Evolutionary conservation across 1,284 basidiomycete genomes (phyloP).

Genomic region (Dichomitus squalens): DNA sequence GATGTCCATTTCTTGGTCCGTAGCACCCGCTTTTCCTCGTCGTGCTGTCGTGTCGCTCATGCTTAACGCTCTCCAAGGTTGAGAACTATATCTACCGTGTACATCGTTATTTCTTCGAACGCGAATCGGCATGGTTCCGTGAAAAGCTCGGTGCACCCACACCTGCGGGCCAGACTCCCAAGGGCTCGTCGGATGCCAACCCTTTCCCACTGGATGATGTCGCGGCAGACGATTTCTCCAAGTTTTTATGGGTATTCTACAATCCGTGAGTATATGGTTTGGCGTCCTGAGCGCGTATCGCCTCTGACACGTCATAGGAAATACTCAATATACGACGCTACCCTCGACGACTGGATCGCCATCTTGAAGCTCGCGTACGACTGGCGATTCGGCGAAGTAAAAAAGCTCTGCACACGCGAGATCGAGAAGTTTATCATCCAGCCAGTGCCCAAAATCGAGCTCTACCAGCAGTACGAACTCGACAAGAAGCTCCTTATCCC

Average conservation of each 20-base stretch:
- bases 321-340: slow-evolving; percentile 60
- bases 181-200: slow-evolving; percentile 46
- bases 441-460: slow-evolving; percentile 61
- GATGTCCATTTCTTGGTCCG: slow-evolving; percentile 58
- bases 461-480: slow-evolving; percentile 56
- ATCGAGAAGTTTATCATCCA: slow-evolving; percentile 60
- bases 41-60: neutral
- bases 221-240: slow-evolving; percentile 50
- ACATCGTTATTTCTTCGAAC: slow-evolving; percentile 65
- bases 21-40: slow-evolving; percentile 11
- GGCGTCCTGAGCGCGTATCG: neutral
- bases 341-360: slow-evolving; percentile 55
- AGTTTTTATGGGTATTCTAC: slow-evolving; percentile 72
- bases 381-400: slow-evolving; percentile 65
- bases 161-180: slow-evolving; percentile 46
- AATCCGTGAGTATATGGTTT: slow-evolving; percentile 50
- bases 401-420: slow-evolving; percentile 58
- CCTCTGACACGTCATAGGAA: slow-evolving; percentile 36
- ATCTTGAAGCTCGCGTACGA: slow-evolving; percentile 59
- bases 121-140: slow-evolving; percentile 60
- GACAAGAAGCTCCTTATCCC: slow-evolving; percentile 55
- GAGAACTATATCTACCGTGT: slow-evolving; percentile 56
- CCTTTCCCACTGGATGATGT: slow-evolving; percentile 56
- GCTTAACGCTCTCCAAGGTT: slow-evolving; percentile 36
- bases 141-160: slow-evolving; percentile 44